Evolutionary conservation across 495 filamentous ascomycete genomes (phyloP).

Genomic region (Penicillium pulvis): DNA sequence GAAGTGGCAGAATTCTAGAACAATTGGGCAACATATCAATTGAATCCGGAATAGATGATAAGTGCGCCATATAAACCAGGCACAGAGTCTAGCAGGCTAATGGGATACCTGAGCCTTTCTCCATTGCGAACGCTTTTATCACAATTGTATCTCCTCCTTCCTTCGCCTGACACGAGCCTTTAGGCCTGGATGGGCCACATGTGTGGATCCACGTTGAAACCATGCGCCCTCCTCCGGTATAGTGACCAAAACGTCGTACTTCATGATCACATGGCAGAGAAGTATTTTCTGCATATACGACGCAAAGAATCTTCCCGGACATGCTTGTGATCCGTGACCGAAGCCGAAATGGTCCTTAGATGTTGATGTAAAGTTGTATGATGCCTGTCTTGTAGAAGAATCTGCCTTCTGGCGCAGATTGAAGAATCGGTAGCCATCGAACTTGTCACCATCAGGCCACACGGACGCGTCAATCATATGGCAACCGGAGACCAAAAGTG

Average conservation of each 20-base stretch:
- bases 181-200: no score
- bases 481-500: neutral
- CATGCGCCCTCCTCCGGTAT: neutral
- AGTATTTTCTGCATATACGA: conserved; percentile 53
- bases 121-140: no score
- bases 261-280: conserved; percentile 47
- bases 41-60: no score
- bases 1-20: no score
- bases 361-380: conserved; percentile 47
- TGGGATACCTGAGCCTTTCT: no score
- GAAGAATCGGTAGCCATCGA: conserved; percentile 57
- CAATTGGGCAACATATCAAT: no score
- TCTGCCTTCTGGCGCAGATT: conserved; percentile 40
- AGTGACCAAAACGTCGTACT: conserved; percentile 47
- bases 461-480: neutral
- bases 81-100: no score
- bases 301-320: conserved; percentile 60
- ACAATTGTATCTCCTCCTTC: no score
- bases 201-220: no score
- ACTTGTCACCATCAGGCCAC: conserved; percentile 39
- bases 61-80: no score
- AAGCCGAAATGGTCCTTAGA: conserved; percentile 48
- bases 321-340: conserved; percentile 50
- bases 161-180: no score
- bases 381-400: conserved; percentile 12